Evolutionary conservation across 768 basidiomycete genomes (phyloP), one percentile per base, ranked within the genome.

Genomic region (Boletus speciosus): DNA sequence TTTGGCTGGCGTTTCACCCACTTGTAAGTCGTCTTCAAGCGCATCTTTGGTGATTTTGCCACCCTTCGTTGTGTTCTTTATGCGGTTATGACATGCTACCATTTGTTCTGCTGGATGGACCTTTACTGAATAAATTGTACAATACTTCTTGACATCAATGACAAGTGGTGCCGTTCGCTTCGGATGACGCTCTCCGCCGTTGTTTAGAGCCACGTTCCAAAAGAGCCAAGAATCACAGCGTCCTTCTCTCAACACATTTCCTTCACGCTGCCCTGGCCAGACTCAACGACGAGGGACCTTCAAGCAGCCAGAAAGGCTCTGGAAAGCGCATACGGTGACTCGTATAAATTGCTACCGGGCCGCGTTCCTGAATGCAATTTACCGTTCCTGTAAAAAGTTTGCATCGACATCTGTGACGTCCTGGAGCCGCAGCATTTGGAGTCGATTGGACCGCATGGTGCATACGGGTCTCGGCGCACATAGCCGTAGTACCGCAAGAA

Each of bases 31-130:
- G 50, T 40, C 34, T 37, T 29, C 37, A 19, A 27, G 44, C 37
- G 31, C 31, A 48, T 57, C 34, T 7, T 58, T 36, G 41, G 23
- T 48, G 35, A 31, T 35, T 16, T 27, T 49, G 9, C 12, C 32
- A 14, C 19, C 31, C 15, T 15, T 25, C 14, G 19, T 44, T 21
- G 8, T 45, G 49, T 39, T 51, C 12, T 58, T 40, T 54, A 61
- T 61, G 54, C 29, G 12, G 38, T 10, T 32, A 45, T 56, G 54
- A 34, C 35, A 46, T 49, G 49, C 8, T 51, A 44, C 19, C 19
- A 19, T 42, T 49, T 35, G 48, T 48, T 58, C 37, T 15, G 23
- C 14, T 31, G 40, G 41, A 32, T 31, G 31, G n/a, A 35, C 32
- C 4, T 37, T 41, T 55, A 16, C 5, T 47, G 54, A 56, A 47